A percentile compares a stretch with the other conserved stretches of the same genome.
Evolutionary conservation across 2,329 filamentous ascomycete genomes (phyloP).

Genomic region (Neurospora crassa): DNA sequence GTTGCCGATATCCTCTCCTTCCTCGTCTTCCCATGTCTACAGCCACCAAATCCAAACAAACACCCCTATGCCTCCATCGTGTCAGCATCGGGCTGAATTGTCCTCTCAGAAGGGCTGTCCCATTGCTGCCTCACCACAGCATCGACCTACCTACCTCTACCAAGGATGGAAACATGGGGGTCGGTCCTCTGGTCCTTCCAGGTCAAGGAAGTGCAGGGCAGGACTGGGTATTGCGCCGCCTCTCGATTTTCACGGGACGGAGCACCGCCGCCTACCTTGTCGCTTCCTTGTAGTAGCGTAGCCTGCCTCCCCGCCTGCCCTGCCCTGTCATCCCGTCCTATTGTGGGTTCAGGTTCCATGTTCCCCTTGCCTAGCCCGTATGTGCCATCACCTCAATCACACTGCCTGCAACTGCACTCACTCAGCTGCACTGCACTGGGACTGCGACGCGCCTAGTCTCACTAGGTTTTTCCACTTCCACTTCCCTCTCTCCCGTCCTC

Average conservation of each 20-base stretch:
- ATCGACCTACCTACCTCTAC: neutral
- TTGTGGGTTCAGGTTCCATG: conserved; percentile 8
- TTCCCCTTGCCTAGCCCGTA: conserved; percentile 7
- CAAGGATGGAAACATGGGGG: neutral
- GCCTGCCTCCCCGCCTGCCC: neutral
- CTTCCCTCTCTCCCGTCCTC: neutral
- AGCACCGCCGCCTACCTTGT: conserved; percentile 1
- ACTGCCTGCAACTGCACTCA: neutral
- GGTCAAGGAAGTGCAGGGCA: neutral
- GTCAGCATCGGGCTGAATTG: neutral
- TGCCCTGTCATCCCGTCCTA: conserved; percentile 4
- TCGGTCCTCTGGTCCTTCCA: neutral
- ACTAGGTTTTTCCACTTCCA: neutral
- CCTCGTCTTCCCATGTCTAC: neutral
- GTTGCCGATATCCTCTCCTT: neutral
- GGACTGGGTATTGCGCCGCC: conserved; percentile 10
- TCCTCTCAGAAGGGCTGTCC: neutral
- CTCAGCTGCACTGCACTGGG: neutral
- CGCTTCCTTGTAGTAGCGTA: neutral
- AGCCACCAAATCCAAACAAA: neutral
- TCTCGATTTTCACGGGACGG: conserved; percentile 16
- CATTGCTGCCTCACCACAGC: neutral
- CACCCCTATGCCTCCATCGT: neutral
- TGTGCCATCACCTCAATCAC: conserved; percentile 9
- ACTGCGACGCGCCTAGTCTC: neutral